Evolutionary conservation across 768 basidiomycete species (phyloP).

Genomic region (Phylloporus sp.): DNA sequence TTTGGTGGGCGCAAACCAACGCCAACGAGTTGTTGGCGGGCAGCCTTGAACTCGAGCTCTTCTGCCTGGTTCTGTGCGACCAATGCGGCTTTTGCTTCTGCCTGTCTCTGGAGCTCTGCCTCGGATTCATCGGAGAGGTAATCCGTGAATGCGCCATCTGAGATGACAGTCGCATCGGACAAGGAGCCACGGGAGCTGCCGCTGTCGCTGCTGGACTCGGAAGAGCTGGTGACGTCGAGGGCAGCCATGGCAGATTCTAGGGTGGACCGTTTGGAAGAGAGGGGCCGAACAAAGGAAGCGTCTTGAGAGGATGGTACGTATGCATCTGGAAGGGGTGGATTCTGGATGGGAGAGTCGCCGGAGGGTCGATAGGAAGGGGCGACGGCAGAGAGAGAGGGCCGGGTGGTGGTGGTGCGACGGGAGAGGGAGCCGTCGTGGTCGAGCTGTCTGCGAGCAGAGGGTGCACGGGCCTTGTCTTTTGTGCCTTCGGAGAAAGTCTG

Average conservation of each 20-base stretch:
- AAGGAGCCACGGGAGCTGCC: constrained; percentile 47
- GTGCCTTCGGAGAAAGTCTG: constrained; percentile 48
- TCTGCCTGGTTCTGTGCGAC: constrained; percentile 77
- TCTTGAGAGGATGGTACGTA: constrained; percentile 27
- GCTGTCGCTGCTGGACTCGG: constrained; percentile 58
- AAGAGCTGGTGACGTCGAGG: constrained; percentile 39
- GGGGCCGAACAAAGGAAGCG: constrained; percentile 31
- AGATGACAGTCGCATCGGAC: constrained; percentile 74
- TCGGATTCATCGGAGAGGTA: constrained; percentile 93
- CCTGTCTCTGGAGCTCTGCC: constrained; percentile 80
- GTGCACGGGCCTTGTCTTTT: constrained; percentile 53
- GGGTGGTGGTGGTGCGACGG: constrained; percentile 43
- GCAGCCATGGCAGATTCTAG: constrained; percentile 38
- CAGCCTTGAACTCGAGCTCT: constrained; percentile 76
- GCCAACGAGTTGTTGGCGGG: constrained; percentile 69
- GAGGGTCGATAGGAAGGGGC: constrained; percentile 29
- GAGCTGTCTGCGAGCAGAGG: constrained; percentile 54
- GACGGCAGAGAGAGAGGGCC: constrained; percentile 42
- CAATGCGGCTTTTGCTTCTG: constrained; percentile 71
- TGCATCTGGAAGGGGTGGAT: constrained; percentile 20
- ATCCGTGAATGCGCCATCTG: constrained; percentile 85
- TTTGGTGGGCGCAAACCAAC: constrained; percentile 75
- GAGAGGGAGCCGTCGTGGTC: constrained; percentile 49
- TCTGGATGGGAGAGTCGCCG: constrained; percentile 15
- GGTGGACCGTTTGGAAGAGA: constrained; percentile 27